Conservation (phyloP, 495 filamentous ascomycete species). For the Aspergillus kassunensis region DNA sequence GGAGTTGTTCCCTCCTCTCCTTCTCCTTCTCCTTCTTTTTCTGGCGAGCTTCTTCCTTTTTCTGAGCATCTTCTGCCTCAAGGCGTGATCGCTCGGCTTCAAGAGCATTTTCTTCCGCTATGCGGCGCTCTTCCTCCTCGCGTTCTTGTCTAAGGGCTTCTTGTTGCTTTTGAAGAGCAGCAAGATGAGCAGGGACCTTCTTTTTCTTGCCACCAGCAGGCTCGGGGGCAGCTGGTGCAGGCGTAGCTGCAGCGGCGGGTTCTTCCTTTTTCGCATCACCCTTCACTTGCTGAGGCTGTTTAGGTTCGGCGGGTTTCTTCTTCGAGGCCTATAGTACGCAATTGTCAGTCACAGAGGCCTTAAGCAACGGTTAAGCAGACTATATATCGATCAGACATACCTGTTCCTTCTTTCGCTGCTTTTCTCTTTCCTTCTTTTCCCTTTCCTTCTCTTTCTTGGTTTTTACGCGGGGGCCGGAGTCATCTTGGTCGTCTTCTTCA, state of each 20-base stretch:
- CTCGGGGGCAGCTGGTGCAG: slow-evolving; percentile 30
- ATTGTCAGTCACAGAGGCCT: background rate
- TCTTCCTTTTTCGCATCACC: slow-evolving; percentile 31
- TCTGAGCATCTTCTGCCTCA: slow-evolving; percentile 72
- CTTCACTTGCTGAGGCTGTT: slow-evolving; percentile 22
- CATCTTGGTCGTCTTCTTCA: slow-evolving; percentile 43
- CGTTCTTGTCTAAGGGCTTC: slow-evolving; percentile 69
- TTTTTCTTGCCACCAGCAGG: slow-evolving; percentile 76
- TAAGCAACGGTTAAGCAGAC: background rate
- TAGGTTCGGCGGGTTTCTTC: slow-evolving; percentile 44
- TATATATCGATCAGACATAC: slow-evolving; percentile 33
- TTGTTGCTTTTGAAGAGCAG: slow-evolving; percentile 86
- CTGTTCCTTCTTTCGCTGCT: slow-evolving; percentile 91
- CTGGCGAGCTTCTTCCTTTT: slow-evolving; percentile 67
- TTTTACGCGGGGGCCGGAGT: slow-evolving; percentile 65
- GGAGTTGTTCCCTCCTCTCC: slow-evolving; percentile 91
- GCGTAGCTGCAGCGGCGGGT: slow-evolving; percentile 42
- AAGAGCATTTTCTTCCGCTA: slow-evolving; percentile 71
- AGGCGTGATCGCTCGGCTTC: slow-evolving; percentile 64
- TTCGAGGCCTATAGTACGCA: slow-evolving; percentile 54
- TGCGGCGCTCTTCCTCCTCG: slow-evolving; percentile 66
- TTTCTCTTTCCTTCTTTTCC: slow-evolving; percentile 89
- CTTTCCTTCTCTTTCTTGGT: slow-evolving; percentile 97
- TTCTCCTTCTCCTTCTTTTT: slow-evolving; percentile 93
- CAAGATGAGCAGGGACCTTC: slow-evolving; percentile 79